Base-by-base conservation (phyloP, 2,329 filamentous ascomycete species). In the Aspergillus sojae region DNA sequence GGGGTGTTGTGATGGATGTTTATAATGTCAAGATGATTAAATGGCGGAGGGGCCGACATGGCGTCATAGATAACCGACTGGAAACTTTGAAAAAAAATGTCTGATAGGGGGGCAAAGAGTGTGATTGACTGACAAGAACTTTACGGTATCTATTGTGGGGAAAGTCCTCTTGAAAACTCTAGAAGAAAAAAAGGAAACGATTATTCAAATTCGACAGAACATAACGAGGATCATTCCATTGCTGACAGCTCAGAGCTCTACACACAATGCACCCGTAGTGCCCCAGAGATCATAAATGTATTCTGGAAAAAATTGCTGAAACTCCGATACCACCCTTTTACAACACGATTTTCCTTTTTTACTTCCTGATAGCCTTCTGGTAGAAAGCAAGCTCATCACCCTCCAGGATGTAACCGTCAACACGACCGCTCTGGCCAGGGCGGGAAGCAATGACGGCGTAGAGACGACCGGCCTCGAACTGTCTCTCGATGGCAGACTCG, bases 371-470 rank as follows among this genome's bases (percentile, higher is more conserved):
- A 86, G 94, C 94, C 86, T 92, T 92, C 91, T 97, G 94, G 93
- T 99, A 99, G 92, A 99, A 99, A 83, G 94, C 93, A 79, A 99
- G 89, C 90, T 99, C 95, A 84, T 99, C 95, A 78, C 95, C 95
- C 90, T 99, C 95, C 73, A 99, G 88, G 82, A 99, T 90, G 88
- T 99, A 99, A 73, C 95, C 95, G 82, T 99, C 95, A 78, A 88
- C 89, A 84, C 95, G 93, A 78, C 95, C 95, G 81, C 92, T 95
- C 91, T 99, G 95, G 77, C 95, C 95, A 73, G 95, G 95, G 79
- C 95, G 89, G 82, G 91, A 95, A 76, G 94, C 88, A 77, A 99
- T 85, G 75, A 97, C 91, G 77, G 95, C 95, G 84, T 90, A 97
- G 75, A 99, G 86, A 84, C 96, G 94, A 89, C 94, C 94, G 75